These are phyloP conservation scores for Meyerozyma guilliermondii DNA, from an alignment of 1,139 yeast species.

Conservation along the genomic window DNA sequence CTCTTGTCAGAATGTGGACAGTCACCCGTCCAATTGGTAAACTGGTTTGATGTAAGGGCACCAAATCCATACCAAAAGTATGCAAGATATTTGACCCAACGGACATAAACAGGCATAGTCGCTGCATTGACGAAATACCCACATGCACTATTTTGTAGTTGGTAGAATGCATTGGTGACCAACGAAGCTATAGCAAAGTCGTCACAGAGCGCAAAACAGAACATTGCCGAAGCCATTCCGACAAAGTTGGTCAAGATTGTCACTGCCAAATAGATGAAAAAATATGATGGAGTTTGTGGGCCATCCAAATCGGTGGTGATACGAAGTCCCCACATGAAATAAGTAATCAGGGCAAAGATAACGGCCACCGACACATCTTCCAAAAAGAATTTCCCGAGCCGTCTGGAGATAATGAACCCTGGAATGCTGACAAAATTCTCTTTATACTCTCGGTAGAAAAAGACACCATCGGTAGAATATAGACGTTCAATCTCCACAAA, in stretches of 20 bases:
- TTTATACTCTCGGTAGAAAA: constrained; percentile 68
- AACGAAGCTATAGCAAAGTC: constrained; percentile 65
- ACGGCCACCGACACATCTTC: constrained; percentile 69
- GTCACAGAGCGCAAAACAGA: constrained; percentile 54
- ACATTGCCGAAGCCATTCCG: constrained; percentile 52
- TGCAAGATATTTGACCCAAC: constrained; percentile 76
- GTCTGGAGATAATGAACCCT: constrained; percentile 65
- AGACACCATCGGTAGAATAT: constrained; percentile 61
- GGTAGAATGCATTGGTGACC: constrained; percentile 58
- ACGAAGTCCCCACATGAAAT: constrained; percentile 75
- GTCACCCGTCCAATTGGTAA: constrained; percentile 52
- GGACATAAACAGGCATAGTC: constrained; percentile 77
- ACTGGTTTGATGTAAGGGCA: constrained; percentile 61
- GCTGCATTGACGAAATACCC: constrained; percentile 76
- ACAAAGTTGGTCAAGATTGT: constrained; percentile 51
- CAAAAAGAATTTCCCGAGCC: constrained; percentile 58
- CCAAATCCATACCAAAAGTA: constrained; percentile 80
- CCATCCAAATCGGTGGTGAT: constrained; percentile 14
- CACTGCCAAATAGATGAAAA: constrained; percentile 60
- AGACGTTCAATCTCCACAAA: constrained; percentile 71
- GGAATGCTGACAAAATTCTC: constrained; percentile 65
- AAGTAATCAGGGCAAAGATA: constrained; percentile 55
- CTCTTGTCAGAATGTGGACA: constrained; percentile 38
- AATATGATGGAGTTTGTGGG: constrained; percentile 28
- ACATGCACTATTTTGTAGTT: constrained; percentile 72